Percentiles rank a stretch among this genome's conserved stretches.
These are phyloP conservation scores for Selenicereus undatus DNA, from an alignment of 148 eudicot genomes.

Conservation along the genomic window DNA sequence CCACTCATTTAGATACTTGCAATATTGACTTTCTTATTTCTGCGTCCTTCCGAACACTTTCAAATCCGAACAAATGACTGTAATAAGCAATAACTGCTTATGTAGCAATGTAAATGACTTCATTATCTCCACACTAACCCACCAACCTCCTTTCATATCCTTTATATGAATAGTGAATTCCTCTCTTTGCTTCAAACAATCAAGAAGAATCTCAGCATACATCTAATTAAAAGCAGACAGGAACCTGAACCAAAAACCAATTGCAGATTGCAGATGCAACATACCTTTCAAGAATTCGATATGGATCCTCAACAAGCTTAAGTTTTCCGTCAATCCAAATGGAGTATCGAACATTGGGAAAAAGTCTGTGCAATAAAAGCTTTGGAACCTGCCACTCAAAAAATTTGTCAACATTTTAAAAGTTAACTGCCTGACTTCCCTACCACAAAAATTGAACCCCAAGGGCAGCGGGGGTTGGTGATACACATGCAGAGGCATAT, in stretches of 20 bases:
- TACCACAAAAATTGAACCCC: not conserved
- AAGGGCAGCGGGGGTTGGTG: too few relatives aligned
- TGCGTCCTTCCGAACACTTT: not conserved
- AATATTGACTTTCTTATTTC: not conserved
- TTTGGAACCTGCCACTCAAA: conserved; percentile 66
- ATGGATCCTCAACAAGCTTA: conserved; percentile 82
- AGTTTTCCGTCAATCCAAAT: conserved; percentile 95
- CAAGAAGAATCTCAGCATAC: conserved; percentile 4
- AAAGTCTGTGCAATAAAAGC: conserved; percentile 80
- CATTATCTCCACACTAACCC: not conserved
- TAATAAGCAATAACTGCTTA: not conserved
- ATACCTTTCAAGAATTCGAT: conserved; percentile 82
- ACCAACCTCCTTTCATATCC: not conserved
- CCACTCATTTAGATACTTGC: not conserved
- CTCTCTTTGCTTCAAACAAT: not conserved
- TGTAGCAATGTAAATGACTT: not conserved
- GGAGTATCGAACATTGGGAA: conserved; percentile 73
- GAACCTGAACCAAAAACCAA: conserved; percentile 3
- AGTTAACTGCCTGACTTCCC: not conserved
- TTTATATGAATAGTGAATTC: not conserved
- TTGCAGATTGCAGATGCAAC: conserved; percentile 6
- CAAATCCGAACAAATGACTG: not conserved
- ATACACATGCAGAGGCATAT: not conserved
- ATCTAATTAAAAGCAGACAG: not conserved
- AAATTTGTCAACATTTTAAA: conserved; percentile 5